phyloP scores from a whole-genome alignment of 129 eudicot species.

The Chrysanthemum lavandulifolium region DNA sequence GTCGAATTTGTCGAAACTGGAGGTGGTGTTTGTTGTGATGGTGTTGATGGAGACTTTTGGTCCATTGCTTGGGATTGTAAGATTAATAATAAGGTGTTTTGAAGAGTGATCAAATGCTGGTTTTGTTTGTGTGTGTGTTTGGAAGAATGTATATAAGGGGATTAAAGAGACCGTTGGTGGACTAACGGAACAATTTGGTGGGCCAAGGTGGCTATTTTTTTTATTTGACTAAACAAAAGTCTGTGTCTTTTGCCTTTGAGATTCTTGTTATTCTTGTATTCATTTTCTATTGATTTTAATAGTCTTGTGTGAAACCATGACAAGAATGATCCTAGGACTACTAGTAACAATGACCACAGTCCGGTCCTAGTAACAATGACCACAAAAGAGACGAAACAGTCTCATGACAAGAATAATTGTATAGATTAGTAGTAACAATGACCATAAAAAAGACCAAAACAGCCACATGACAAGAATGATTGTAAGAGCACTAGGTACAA shows the following conservation, averaged over 20 bases:
- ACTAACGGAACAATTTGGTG: slow-evolving; percentile 33
- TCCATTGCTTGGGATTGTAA: slow-evolving; percentile 23
- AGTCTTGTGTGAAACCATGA: not conserved
- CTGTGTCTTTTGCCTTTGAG: not conserved
- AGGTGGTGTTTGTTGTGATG: slow-evolving; percentile 19
- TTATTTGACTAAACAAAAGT: slow-evolving; percentile 7
- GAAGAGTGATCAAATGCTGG: slow-evolving; percentile 7
- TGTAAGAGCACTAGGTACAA: too few species aligned
- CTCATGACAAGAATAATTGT: too few species aligned
- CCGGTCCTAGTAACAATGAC: too few species aligned
- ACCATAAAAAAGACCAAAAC: too few species aligned
- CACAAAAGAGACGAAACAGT: too few species aligned
- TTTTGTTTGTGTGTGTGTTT: slow-evolving; percentile 14
- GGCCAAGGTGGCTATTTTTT: slow-evolving; percentile 28
- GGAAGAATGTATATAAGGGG: slow-evolving; percentile 9
- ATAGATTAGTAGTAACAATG: too few species aligned
- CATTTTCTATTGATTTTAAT: not conserved
- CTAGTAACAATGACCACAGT: too few species aligned
- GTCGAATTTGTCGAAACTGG: slow-evolving; percentile 29
- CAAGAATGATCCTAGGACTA: too few species aligned
- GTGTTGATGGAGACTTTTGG: slow-evolving; percentile 21
- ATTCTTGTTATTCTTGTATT: not conserved
- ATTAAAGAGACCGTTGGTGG: slow-evolving; percentile 31
- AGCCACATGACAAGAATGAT: too few species aligned
- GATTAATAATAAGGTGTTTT: not conserved